Conservation (phyloP, 331 rosid species). For the Ulmus americana region DNA sequence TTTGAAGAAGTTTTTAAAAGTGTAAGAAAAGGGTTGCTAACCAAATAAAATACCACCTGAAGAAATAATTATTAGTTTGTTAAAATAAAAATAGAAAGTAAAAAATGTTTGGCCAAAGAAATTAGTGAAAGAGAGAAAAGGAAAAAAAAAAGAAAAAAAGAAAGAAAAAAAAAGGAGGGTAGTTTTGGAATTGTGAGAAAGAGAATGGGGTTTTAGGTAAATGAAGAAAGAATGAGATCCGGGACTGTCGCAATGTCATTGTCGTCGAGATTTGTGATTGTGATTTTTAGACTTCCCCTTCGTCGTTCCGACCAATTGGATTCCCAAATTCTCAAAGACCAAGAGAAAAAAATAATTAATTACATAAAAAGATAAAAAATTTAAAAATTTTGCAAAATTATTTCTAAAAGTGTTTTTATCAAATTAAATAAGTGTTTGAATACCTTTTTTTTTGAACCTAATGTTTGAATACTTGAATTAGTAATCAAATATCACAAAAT, state of each 20-base stretch:
- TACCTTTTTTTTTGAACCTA: no score
- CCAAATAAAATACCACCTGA: no score
- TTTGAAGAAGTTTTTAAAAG: no score
- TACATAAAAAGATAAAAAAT: background rate
- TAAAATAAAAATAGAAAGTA: background rate
- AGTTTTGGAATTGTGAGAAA: background rate
- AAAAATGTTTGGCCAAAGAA: background rate
- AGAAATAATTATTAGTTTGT: no score
- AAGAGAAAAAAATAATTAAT: background rate
- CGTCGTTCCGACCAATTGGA: constrained; percentile 13
- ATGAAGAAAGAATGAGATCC: constrained; percentile 56
- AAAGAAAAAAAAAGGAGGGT: constrained; percentile 13
- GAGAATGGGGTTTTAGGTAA: constrained; percentile 22
- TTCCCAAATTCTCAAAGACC: background rate
- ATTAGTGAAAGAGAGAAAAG: background rate
- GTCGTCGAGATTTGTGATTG: constrained; percentile 67
- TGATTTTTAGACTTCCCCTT: constrained; percentile 35
- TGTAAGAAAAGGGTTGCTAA: no score
- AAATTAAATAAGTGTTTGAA: no score
- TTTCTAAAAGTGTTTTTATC: no score
- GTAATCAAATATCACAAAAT: no score
- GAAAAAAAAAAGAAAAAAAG: no score
- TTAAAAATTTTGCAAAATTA: background rate
- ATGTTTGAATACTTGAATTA: no score
- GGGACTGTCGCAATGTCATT: constrained; percentile 58